phyloP scores from a whole-genome alignment of 108 stramenopile species.

The Discostella stelligeroides region DNA sequence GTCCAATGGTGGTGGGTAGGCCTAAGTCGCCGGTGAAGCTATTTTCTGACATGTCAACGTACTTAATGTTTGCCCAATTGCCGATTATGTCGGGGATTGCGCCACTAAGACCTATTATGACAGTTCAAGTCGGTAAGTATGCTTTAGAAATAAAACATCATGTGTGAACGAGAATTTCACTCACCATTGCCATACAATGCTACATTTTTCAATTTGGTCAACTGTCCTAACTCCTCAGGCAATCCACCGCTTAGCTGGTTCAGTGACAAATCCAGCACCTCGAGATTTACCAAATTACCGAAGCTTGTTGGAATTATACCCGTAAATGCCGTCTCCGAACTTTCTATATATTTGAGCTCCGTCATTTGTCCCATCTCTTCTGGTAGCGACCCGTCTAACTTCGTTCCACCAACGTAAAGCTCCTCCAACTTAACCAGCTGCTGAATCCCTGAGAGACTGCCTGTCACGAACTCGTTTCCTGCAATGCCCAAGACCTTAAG shows the following conservation, averaged over 20 bases:
- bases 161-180: too few species aligned
- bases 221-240: conserved; percentile 7
- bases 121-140: neutral
- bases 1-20: conserved; percentile 27
- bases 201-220: conserved; percentile 1
- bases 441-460: conserved; percentile 15
- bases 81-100: conserved; percentile 16
- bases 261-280: conserved; percentile 5
- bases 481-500: conserved; percentile 46
- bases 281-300: conserved; percentile 22
- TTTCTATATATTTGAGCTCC: conserved; percentile 10
- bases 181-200: conserved; percentile 4
- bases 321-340: conserved; percentile 27
- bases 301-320: conserved; percentile 43
- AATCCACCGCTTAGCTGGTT: conserved; percentile 34
- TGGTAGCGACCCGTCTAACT: conserved; percentile 27
- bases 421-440: conserved; percentile 29
- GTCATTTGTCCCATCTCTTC: conserved; percentile 20
- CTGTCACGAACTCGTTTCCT: conserved; percentile 33
- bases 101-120: conserved; percentile 1
- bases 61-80: conserved; percentile 14
- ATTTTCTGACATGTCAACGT: conserved; percentile 32
- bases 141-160: neutral
- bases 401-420: conserved; percentile 26
- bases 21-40: conserved; percentile 16